Conservation (phyloP, 1,284 basidiomycete species). For the Marasmius oreades region DNA sequence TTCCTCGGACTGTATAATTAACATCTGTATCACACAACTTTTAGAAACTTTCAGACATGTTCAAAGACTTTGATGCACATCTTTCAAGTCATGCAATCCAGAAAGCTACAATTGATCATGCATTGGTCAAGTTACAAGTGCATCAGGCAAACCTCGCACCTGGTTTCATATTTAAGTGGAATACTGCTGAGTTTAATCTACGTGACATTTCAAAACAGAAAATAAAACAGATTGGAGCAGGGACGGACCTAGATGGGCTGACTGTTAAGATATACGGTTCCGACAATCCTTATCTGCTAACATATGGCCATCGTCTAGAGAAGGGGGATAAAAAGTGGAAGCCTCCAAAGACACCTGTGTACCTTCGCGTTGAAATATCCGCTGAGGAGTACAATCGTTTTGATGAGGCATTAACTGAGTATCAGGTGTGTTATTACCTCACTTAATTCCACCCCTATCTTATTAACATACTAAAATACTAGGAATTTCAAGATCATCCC, state of each 20-base stretch:
- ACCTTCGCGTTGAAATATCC: neutral
- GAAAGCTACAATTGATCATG: neutral
- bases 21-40: neutral
- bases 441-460: too few relatives aligned
- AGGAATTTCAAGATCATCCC: too few relatives aligned
- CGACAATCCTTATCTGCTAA: neutral
- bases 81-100: neutral
- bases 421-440: too few relatives aligned
- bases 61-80: neutral
- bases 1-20: neutral
- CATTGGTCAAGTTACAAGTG: neutral
- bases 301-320: neutral
- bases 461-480: too few relatives aligned
- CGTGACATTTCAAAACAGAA: neutral
- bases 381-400: neutral
- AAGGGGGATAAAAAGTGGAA: neutral
- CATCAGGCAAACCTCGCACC: neutral
- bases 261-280: neutral
- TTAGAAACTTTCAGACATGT: neutral
- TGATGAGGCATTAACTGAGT: neutral
- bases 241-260: neutral
- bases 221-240: neutral
- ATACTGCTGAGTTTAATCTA: neutral
- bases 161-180: neutral
- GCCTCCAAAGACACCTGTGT: neutral